phyloP scores from a whole-genome alignment of 139 green algal species.

The Tetratostichococcus sp. region DNA sequence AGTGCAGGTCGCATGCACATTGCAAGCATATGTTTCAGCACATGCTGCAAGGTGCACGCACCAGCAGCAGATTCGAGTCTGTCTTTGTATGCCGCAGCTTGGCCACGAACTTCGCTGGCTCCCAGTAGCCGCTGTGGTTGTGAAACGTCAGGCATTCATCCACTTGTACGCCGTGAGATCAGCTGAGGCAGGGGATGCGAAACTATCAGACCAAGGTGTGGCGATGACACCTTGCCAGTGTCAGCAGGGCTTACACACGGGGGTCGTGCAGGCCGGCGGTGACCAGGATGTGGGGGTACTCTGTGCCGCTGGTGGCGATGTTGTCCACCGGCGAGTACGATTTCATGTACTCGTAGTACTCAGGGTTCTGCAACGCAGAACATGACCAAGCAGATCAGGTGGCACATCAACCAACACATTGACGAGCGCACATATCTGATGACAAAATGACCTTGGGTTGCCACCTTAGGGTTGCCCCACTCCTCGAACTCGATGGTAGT shows the following conservation, averaged over 20 bases:
- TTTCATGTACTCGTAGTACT: constrained; percentile 83
- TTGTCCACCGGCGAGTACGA: constrained; percentile 88
- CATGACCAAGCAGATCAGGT: neutral
- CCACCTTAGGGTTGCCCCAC: constrained; percentile 25
- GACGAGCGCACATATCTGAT: too few relatives aligned
- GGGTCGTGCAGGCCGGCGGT: constrained; percentile 77
- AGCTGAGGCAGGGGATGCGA: too few relatives aligned
- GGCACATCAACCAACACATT: too few relatives aligned
- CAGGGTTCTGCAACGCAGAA: constrained; percentile 15
- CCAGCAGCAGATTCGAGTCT: constrained; percentile 50
- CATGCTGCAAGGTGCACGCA: too few relatives aligned
- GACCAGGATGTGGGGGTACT: constrained; percentile 80
- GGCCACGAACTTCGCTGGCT: constrained; percentile 81
- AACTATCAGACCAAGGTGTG: too few relatives aligned
- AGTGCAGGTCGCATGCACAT: too few relatives aligned
- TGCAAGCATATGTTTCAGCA: too few relatives aligned
- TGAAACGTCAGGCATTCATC: too few relatives aligned
- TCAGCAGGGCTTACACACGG: constrained; percentile 35
- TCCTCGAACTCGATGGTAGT: constrained; percentile 53
- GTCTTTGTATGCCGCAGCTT: constrained; percentile 60
- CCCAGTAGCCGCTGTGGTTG: constrained; percentile 6
- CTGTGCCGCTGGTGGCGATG: constrained; percentile 34
- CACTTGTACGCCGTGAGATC: too few relatives aligned
- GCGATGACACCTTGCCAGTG: too few relatives aligned
- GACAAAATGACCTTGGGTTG: too few relatives aligned